Conservation (phyloP, 2,329 filamentous ascomycete species). For the Scorias spongiosa region DNA sequence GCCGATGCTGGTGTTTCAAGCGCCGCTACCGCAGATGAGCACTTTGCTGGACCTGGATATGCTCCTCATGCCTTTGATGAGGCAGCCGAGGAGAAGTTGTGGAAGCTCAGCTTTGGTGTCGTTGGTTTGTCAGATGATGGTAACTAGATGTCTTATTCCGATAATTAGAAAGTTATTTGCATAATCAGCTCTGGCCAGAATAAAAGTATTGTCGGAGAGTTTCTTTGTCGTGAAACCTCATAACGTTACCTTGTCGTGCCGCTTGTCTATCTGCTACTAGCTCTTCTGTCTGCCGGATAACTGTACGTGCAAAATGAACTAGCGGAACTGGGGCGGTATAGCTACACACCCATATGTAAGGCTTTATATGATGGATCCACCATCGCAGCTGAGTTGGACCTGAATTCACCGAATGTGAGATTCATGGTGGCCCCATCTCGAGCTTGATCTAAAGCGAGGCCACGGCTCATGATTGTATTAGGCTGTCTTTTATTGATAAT, state of each 20-base stretch:
- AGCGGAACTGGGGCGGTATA: not conserved
- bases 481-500: not conserved
- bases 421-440: not conserved
- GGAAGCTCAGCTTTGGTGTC: constrained; percentile 24
- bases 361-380: not conserved
- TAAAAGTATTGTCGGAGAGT: not conserved
- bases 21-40: constrained; percentile 2
- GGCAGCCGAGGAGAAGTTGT: constrained; percentile 27
- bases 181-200: not conserved
- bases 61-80: constrained; percentile 23
- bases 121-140: constrained; percentile 11
- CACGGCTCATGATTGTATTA: not conserved
- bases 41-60: constrained; percentile 17
- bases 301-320: not conserved
- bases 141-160: not conserved
- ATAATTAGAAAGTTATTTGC: not conserved
- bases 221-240: not conserved
- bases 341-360: not conserved
- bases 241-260: not conserved
- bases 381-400: not conserved
- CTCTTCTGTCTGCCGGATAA: not conserved
- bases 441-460: not conserved
- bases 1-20: not conserved
- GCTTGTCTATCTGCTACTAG: not conserved
- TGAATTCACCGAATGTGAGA: not conserved